phyloP scores from a whole-genome alignment of 2,329 filamentous ascomycete genomes.

The Talaromyces sp. region DNA sequence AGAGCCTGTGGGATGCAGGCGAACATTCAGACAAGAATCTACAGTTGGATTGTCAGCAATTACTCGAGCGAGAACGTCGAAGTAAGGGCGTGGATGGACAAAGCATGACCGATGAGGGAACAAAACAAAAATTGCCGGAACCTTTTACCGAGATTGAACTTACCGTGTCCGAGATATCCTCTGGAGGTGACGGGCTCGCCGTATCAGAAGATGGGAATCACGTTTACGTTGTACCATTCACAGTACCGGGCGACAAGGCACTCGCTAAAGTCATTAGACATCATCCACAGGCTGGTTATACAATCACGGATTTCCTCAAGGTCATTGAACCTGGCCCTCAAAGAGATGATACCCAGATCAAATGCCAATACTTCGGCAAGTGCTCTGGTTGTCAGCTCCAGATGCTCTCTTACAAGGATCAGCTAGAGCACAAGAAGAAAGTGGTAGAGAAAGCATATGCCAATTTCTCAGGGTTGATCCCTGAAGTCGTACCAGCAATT shows the following conservation, averaged over 20 bases:
- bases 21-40: conserved; percentile 65
- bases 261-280: conserved; percentile 75
- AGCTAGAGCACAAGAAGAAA: conserved; percentile 75
- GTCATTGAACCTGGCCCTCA: conserved; percentile 67
- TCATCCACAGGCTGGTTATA: conserved; percentile 60
- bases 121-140: conserved; percentile 50
- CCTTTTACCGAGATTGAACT: conserved; percentile 73
- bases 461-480: conserved; percentile 80
- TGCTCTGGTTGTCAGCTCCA: conserved; percentile 97
- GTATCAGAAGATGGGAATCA: conserved; percentile 60
- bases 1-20: conserved; percentile 50
- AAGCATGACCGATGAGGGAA: conserved; percentile 20
- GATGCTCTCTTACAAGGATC: conserved; percentile 85
- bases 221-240: conserved; percentile 84
- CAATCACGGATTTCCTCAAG: conserved; percentile 74
- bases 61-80: conserved; percentile 27
- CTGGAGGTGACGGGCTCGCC: conserved; percentile 85
- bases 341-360: conserved; percentile 70
- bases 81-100: conserved; percentile 16
- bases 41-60: conserved; percentile 53
- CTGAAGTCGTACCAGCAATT: conserved; percentile 68
- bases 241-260: conserved; percentile 75
- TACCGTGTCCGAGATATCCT: conserved; percentile 75
- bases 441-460: conserved; percentile 87
- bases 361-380: conserved; percentile 77